A percentile compares a stretch with the other conserved stretches of the same genome.
These are phyloP conservation scores for Microsporum canis DNA, from an alignment of 2,329 filamentous ascomycete genomes.

Conservation along the genomic window DNA sequence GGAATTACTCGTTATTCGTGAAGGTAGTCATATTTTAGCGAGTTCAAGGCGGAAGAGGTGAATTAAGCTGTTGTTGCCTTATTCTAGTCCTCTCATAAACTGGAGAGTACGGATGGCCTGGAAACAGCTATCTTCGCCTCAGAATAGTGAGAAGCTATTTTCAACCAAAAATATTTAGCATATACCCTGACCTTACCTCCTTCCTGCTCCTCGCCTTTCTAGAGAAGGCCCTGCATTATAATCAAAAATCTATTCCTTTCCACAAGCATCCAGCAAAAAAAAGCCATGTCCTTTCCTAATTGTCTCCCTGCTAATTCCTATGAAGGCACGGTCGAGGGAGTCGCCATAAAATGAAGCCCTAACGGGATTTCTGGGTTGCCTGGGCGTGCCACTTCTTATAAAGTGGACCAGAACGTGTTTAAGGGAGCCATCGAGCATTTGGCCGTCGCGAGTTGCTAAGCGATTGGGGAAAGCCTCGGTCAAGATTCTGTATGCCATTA, in stretches of 20 bases:
- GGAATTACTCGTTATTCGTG: no score
- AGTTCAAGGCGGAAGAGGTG: no score
- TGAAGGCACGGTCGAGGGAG: conserved; percentile 4
- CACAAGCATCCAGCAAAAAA: not conserved
- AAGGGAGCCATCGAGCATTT: conserved; percentile 6
- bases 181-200: not conserved
- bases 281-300: conserved; percentile 5
- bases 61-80: no score
- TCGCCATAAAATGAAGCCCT: conserved; percentile 1
- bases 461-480: not conserved
- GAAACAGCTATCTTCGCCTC: not conserved
- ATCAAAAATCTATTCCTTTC: not conserved
- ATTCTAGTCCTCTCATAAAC: no score
- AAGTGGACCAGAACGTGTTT: not conserved
- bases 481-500: conserved; percentile 3
- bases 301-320: conserved; percentile 5
- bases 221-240: not conserved
- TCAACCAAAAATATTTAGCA: not conserved
- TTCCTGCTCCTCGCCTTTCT: not conserved
- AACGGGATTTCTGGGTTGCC: not conserved
- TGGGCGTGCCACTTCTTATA: not conserved
- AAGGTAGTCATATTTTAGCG: no score
- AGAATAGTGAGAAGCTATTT: not conserved
- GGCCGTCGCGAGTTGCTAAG: conserved; percentile 4
- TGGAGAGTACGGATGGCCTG: no score